Percentiles rank a stretch among this genome's conserved stretches.
phyloP scores from a whole-genome alignment of 805 yeast genomes.

The Schwanniomyces vanrijiae region DNA sequence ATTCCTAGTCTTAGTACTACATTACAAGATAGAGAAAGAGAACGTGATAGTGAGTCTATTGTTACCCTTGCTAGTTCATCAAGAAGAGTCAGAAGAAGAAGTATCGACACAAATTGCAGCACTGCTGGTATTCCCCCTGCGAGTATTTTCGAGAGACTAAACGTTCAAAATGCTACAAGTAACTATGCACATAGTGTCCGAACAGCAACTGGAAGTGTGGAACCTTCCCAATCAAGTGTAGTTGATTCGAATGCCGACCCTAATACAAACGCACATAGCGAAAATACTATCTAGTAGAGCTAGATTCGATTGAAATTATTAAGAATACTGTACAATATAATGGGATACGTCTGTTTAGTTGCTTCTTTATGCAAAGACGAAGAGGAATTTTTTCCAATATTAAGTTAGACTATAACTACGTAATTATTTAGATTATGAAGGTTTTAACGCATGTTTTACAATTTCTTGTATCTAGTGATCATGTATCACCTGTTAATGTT shows the following conservation, averaged over 20 bases:
- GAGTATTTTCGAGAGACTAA: conserved; percentile 59
- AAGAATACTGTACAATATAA: not conserved
- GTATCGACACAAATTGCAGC: conserved; percentile 58
- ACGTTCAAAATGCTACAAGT: conserved; percentile 31
- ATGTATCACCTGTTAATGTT: not conserved
- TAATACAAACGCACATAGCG: not conserved
- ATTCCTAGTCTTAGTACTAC: conserved; percentile 1
- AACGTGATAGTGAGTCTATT: conserved; percentile 43
- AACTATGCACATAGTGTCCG: conserved; percentile 19
- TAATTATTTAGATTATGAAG: too few relatives aligned
- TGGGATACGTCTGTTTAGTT: not conserved
- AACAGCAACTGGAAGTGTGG: conserved; percentile 7
- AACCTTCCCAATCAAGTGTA: conserved; percentile 7
- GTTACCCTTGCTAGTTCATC: conserved; percentile 44
- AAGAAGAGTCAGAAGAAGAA: conserved; percentile 38
- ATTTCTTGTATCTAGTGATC: not conserved
- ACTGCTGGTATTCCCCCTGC: conserved; percentile 74
- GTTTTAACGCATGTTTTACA: too few relatives aligned
- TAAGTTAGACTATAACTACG: not conserved
- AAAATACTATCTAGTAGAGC: not conserved
- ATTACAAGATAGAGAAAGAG: conserved; percentile 16
- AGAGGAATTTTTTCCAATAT: too few relatives aligned
- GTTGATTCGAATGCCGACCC: conserved; percentile 4
- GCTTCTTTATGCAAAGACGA: not conserved
- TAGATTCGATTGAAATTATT: not conserved